Conservation (phyloP, 768 basidiomycete species). For the Vishniacozyma victoriae region DNA sequence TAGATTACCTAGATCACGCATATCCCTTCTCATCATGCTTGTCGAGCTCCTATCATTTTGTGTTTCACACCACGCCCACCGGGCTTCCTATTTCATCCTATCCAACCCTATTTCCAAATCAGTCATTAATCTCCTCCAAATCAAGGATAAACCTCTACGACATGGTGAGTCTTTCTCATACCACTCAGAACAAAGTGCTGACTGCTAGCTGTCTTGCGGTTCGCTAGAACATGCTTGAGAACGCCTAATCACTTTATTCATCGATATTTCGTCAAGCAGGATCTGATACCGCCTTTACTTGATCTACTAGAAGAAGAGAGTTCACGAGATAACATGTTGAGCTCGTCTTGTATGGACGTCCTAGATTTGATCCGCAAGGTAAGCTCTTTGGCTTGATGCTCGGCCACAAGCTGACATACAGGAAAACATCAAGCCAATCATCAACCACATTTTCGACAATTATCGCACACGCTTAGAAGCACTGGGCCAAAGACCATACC, state of each 20-base stretch:
- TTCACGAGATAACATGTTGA: slow-evolving; percentile 80
- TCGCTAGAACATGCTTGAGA: slow-evolving; percentile 77
- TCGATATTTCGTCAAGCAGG: slow-evolving; percentile 72
- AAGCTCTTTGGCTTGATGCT: slow-evolving; percentile 29
- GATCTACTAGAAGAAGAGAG: slow-evolving; percentile 79
- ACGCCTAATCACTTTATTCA: slow-evolving; percentile 62
- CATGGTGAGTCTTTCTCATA: slow-evolving; percentile 60
- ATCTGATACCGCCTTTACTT: slow-evolving; percentile 74
- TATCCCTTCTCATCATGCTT: slow-evolving; percentile 78
- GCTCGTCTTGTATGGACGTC: slow-evolving; percentile 90
- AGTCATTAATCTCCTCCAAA: slow-evolving; percentile 69
- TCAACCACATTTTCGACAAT: slow-evolving; percentile 73
- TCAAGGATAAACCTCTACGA: slow-evolving; percentile 84
- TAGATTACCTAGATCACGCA: slow-evolving; percentile 58
- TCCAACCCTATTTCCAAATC: slow-evolving; percentile 68
- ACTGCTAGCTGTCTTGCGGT: slow-evolving; percentile 74
- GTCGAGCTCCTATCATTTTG: slow-evolving; percentile 88
- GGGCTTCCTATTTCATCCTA: slow-evolving; percentile 83
- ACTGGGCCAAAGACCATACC: slow-evolving; percentile 64
- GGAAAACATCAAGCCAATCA: slow-evolving; percentile 83
- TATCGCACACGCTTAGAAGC: slow-evolving; percentile 62
- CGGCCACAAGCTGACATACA: slow-evolving; percentile 38
- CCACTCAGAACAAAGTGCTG: neutral
- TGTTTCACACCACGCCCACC: slow-evolving; percentile 80
- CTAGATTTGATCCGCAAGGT: slow-evolving; percentile 88